phyloP scores from a whole-genome alignment of 2,329 filamentous ascomycete genomes.

The Thelonectria blattea region DNA sequence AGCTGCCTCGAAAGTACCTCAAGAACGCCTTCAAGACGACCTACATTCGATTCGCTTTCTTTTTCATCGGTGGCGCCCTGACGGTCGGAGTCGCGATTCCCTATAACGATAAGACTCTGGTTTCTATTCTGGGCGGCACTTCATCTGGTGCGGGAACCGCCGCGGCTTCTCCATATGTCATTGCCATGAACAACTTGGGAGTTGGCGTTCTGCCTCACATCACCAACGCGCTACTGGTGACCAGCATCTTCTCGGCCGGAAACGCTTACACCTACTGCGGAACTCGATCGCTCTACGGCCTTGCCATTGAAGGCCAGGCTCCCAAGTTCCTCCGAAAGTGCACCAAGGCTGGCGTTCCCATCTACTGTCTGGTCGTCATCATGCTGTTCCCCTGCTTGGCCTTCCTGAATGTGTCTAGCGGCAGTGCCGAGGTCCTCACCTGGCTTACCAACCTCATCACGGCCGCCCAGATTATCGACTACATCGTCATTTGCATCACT shows the following conservation, averaged over 20 bases:
- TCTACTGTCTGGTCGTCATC: constrained; percentile 60
- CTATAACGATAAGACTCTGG: constrained; percentile 64
- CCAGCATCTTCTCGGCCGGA: constrained; percentile 50
- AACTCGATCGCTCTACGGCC: constrained; percentile 54
- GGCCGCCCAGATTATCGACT: constrained; percentile 64
- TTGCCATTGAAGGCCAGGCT: constrained; percentile 55
- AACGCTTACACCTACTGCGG: constrained; percentile 58
- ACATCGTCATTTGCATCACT: constrained; percentile 57
- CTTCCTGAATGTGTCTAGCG: constrained; percentile 55
- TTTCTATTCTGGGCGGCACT: constrained; percentile 50
- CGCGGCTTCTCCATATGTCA: constrained; percentile 65
- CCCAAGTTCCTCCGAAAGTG: constrained; percentile 60
- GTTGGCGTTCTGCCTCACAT: constrained; percentile 59
- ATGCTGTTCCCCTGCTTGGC: constrained; percentile 58
- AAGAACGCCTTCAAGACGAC: constrained; percentile 27
- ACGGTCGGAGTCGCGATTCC: constrained; percentile 68
- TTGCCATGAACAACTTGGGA: constrained; percentile 62
- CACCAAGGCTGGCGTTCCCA: constrained; percentile 64
- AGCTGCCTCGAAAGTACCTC: constrained; percentile 21
- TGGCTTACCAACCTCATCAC: constrained; percentile 63
- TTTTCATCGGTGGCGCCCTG: constrained; percentile 24
- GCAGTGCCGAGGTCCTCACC: constrained; percentile 53
- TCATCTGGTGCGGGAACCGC: constrained; percentile 47
- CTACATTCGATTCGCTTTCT: constrained; percentile 22
- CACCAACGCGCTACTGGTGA: constrained; percentile 57